phyloP scores from a whole-genome alignment of 139 green algal genomes.

The Desmodesmus armatus region DNA sequence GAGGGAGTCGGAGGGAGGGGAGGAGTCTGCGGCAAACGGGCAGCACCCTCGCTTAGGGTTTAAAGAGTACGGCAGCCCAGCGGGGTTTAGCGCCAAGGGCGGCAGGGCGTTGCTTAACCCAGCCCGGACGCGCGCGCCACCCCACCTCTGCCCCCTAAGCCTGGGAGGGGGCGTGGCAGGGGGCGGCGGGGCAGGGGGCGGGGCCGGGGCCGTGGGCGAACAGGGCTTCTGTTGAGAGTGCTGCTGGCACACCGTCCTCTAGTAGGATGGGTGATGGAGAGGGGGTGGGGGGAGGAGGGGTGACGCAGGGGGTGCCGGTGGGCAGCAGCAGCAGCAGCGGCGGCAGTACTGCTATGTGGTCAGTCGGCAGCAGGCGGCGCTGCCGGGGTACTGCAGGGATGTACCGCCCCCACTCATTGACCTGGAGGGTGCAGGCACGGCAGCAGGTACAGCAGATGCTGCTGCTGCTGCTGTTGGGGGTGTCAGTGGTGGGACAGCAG shows the following conservation, averaged over 20 bases:
- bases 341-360: slow-evolving; percentile 5
- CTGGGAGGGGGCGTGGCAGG: slow-evolving; percentile 8
- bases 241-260: too few species aligned
- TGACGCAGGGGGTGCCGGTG: too few species aligned
- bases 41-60: background rate
- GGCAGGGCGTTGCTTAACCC: background rate
- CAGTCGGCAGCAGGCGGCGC: slow-evolving; percentile 24
- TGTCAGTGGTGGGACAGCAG: background rate
- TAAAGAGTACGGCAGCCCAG: too few species aligned
- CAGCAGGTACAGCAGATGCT: background rate
- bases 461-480: background rate
- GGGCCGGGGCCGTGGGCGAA: background rate
- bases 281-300: too few species aligned
- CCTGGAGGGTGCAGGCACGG: background rate
- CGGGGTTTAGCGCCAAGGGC: background rate
- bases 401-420: background rate
- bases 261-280: too few species aligned
- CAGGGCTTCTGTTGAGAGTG: too few species aligned
- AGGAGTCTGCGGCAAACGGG: background rate
- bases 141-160: background rate
- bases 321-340: background rate
- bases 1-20: background rate
- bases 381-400: slow-evolving; percentile 35
- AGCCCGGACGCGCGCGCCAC: background rate
- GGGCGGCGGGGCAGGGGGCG: background rate